Evolutionary conservation across 2,329 filamentous ascomycete genomes (phyloP), one percentile per base, ranked within the genome.

Genomic region (Emergomyces pasteurianus): DNA sequence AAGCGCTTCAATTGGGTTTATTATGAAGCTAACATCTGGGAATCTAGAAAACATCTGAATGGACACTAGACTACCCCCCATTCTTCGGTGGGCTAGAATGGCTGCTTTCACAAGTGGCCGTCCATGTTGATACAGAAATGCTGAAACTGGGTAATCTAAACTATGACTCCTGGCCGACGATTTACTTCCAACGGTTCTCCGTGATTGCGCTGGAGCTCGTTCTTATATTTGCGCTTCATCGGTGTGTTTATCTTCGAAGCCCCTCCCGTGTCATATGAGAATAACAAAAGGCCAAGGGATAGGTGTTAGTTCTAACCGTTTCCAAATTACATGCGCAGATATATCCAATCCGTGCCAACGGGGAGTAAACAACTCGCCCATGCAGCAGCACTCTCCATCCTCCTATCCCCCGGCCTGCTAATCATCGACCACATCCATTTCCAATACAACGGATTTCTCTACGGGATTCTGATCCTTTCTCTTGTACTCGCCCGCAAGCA

Each of bases 391-490:
- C 80, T 97, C 60, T 96, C 92, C 0, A 86, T 99, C 62, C 79
- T 97, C 3, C 83, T 97, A 14, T 97, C 92, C 0, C 94, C 94
- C 0, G 94, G 92, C 1, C 83, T 99, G 42, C 80, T 99, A 63
- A 95, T 99, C 72, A 97, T 99, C 73, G 94, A 99, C 71, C 94
- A 99, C 73, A 92, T 96, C 65, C 92, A 96, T 74, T 99, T 99
- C 74, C 94, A 99, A 79, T 99, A 99, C 79, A 99, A 99, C 78
- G 92, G 94, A 47, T 91, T 92, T 76, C 85, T 99, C 76, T 99
- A 97, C 72, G 94, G 94, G 43, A 79, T 97, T 50, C 79, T 99
- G 58, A 83, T 97, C 43, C 80, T 92, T 59, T 97, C 94, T 2
- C 81, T 99, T 55, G 88, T 95, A 1, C 78, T 95, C 62, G 90